Evolutionary conservation across 306 rosid genomes (phyloP).

Genomic region (Cucurbita ficifolia): DNA sequence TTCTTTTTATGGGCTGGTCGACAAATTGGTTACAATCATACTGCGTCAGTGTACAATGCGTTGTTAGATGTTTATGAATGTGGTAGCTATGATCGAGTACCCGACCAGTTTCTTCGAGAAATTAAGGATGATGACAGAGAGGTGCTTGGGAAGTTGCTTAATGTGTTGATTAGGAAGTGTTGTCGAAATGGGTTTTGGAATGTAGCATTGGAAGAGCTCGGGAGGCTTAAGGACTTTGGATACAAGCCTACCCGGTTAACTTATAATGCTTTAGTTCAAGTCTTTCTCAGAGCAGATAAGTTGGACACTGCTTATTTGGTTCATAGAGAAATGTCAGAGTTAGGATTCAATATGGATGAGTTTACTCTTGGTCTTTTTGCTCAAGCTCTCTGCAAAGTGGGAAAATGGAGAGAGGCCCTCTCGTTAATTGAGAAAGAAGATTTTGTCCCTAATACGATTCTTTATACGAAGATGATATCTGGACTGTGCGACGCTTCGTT

Average conservation of each 20-base stretch:
- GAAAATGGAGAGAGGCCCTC: slow-evolving; percentile 52
- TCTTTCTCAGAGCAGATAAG: slow-evolving; percentile 48
- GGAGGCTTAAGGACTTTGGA: slow-evolving; percentile 79
- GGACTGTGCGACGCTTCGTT: slow-evolving; percentile 72
- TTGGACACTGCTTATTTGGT: slow-evolving; percentile 58
- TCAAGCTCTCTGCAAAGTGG: slow-evolving; percentile 47
- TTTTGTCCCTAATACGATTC: slow-evolving; percentile 36
- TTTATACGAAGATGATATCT: slow-evolving; percentile 63
- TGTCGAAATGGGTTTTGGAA: slow-evolving; percentile 71
- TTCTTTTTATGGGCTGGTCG: slow-evolving; percentile 68
- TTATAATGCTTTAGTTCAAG: slow-evolving; percentile 61
- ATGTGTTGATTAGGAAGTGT: slow-evolving; percentile 50
- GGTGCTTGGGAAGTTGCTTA: slow-evolving; percentile 50
- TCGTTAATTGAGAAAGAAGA: slow-evolving; percentile 43
- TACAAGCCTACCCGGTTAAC: slow-evolving; percentile 45
- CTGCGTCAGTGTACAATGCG: slow-evolving; percentile 26
- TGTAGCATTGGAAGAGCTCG: slow-evolving; percentile 66
- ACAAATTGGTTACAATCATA: slow-evolving; percentile 62
- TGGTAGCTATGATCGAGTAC: slow-evolving; percentile 23
- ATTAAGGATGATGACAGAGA: slow-evolving; percentile 40
- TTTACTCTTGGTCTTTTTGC: slow-evolving; percentile 44
- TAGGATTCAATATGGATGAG: slow-evolving; percentile 54
- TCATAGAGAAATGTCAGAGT: slow-evolving; percentile 54
- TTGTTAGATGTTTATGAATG: slow-evolving; percentile 32
- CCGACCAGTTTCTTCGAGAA: slow-evolving; percentile 26